These are phyloP conservation scores for Rhizopogon sp. DNA, from an alignment of 768 basidiomycete genomes.

Conservation along the genomic window DNA sequence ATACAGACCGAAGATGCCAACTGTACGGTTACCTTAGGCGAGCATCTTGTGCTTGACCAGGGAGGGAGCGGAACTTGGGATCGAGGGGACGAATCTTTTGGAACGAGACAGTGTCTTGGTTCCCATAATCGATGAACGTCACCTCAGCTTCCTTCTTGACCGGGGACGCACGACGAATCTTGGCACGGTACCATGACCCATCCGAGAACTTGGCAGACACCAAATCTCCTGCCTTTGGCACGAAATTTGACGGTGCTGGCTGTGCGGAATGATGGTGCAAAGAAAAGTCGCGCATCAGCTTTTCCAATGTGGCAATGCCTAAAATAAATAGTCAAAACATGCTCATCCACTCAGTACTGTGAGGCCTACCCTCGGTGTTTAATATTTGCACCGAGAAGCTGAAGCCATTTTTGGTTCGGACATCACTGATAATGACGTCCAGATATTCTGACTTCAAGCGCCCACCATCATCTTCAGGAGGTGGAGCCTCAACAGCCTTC, in stretches of 20 bases:
- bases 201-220: slow-evolving; percentile 95
- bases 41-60: slow-evolving; percentile 93
- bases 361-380: slow-evolving; percentile 72
- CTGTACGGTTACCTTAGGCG: slow-evolving; percentile 59
- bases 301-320: slow-evolving; percentile 91
- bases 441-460: slow-evolving; percentile 80
- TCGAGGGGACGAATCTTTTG: slow-evolving; percentile 86
- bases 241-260: slow-evolving; percentile 59
- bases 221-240: slow-evolving; percentile 80
- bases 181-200: slow-evolving; percentile 94
- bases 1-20: not conserved
- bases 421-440: slow-evolving; percentile 89
- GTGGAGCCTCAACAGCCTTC: slow-evolving; percentile 41
- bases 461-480: slow-evolving; percentile 39
- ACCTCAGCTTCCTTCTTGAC: slow-evolving; percentile 93
- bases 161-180: slow-evolving; percentile 80
- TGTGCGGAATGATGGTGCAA: slow-evolving; percentile 67
- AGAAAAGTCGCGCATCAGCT: slow-evolving; percentile 92
- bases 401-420: slow-evolving; percentile 69
- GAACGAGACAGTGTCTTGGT: slow-evolving; percentile 85
- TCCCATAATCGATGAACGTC: slow-evolving; percentile 93
- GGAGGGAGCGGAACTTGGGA: slow-evolving; percentile 80
- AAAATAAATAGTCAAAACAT: not conserved
- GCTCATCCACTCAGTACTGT: not conserved
- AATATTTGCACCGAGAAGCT: slow-evolving; percentile 91